Evolutionary conservation across 495 filamentous ascomycete species (phyloP).

Genomic region (Penicillium fimorum): DNA sequence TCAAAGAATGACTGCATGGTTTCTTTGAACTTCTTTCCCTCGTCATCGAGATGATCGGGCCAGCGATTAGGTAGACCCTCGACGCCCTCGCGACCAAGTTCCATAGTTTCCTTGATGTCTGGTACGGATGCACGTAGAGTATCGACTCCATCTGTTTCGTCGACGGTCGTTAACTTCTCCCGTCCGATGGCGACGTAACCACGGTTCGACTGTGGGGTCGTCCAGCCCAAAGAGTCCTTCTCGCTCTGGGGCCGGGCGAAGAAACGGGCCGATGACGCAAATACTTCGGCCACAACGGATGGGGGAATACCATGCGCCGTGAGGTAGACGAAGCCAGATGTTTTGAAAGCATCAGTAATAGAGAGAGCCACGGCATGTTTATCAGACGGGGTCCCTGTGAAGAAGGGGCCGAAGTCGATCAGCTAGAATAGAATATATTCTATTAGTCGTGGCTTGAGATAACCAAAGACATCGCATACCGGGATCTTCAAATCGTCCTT

Average conservation of each 20-base stretch:
- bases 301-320: slow-evolving; percentile 70
- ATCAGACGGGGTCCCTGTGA: slow-evolving; percentile 58
- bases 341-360: slow-evolving; percentile 77
- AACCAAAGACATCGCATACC: slow-evolving; percentile 39
- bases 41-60: slow-evolving; percentile 64
- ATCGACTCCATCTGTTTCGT: slow-evolving; percentile 57
- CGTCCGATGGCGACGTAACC: slow-evolving; percentile 75
- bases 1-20: slow-evolving; percentile 72
- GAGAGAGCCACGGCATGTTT: slow-evolving; percentile 65
- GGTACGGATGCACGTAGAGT: slow-evolving; percentile 57
- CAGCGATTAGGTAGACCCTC: slow-evolving; percentile 72
- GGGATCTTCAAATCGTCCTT: slow-evolving; percentile 69
- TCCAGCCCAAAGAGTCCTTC: slow-evolving; percentile 73
- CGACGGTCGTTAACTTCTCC: slow-evolving; percentile 69
- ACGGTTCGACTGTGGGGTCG: slow-evolving; percentile 68
- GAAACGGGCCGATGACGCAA: slow-evolving; percentile 70
- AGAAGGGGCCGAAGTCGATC: slow-evolving; percentile 80
- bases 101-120: slow-evolving; percentile 81
- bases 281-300: slow-evolving; percentile 58
- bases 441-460: neutral
- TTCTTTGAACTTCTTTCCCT: slow-evolving; percentile 63
- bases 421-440: slow-evolving; percentile 59
- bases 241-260: slow-evolving; percentile 67
- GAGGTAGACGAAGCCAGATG: slow-evolving; percentile 88
- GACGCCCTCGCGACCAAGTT: slow-evolving; percentile 77